Conservation (phyloP, 257 asterid species). For the Eustoma russellianum region DNA sequence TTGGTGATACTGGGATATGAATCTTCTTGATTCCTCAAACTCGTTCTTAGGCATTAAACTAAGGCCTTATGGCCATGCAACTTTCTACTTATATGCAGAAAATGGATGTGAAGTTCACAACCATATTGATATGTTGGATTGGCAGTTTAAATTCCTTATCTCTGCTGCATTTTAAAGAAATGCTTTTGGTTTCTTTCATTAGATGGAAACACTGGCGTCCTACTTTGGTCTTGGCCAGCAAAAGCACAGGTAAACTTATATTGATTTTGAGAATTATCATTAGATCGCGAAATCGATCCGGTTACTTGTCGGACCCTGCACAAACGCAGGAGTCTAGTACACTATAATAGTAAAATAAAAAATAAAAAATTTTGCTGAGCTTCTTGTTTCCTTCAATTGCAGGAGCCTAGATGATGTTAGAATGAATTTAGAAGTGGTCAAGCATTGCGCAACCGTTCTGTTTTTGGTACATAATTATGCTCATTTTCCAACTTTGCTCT, state of each 20-base stretch:
- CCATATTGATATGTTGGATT: neutral
- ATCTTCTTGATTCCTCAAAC: neutral
- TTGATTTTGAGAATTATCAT: neutral
- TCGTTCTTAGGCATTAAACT: neutral
- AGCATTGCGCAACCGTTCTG: constrained; percentile 91
- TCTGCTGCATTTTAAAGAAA: neutral
- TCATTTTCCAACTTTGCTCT: neutral
- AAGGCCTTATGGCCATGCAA: neutral
- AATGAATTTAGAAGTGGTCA: constrained; percentile 86
- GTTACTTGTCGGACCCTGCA: too few species aligned
- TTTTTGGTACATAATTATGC: constrained; percentile 44
- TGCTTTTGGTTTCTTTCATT: neutral
- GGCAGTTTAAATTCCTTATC: too few species aligned
- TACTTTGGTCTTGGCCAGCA: constrained; percentile 93
- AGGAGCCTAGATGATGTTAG: constrained; percentile 95
- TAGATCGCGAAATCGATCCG: too few species aligned
- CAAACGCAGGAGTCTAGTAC: too few species aligned
- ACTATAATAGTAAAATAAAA: too few species aligned
- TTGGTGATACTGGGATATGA: neutral
- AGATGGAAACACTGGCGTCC: constrained; percentile 92
- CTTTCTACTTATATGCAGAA: neutral
- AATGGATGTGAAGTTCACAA: neutral
- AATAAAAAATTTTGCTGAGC: neutral
- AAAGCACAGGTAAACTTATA: constrained; percentile 53
- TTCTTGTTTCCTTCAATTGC: constrained; percentile 4